A percentile compares a stretch with the other conserved stretches of the same genome.
Evolutionary conservation across 768 basidiomycete species (phyloP).

Genomic region (Tulasnella sp.): DNA sequence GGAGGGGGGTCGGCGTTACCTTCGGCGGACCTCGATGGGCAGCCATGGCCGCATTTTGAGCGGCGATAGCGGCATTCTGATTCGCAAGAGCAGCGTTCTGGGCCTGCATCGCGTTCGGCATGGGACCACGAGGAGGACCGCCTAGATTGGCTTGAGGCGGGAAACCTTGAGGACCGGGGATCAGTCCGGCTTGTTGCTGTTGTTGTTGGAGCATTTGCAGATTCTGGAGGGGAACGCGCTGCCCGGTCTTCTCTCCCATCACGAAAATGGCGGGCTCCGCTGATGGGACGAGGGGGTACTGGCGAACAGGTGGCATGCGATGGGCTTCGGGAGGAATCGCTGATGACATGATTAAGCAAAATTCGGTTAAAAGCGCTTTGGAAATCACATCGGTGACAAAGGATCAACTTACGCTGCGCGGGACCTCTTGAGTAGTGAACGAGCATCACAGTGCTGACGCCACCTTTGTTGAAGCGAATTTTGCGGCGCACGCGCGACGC

Average conservation of each 20-base stretch:
- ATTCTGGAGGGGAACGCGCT: constrained; percentile 35
- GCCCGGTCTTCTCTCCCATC: constrained; percentile 58
- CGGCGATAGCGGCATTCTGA: constrained; percentile 11
- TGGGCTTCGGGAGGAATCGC: constrained; percentile 45
- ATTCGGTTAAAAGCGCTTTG: not conserved
- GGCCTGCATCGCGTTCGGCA: not conserved
- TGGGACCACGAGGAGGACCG: not conserved
- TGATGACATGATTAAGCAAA: constrained; percentile 21
- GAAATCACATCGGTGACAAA: not conserved
- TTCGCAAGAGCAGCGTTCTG: constrained; percentile 8
- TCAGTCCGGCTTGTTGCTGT: not conserved
- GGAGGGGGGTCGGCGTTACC: not conserved
- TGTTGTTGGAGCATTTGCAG: not conserved
- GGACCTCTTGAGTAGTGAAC: constrained; percentile 67
- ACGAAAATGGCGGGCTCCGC: constrained; percentile 61
- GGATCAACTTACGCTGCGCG: constrained; percentile 40
- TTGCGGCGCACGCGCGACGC: constrained; percentile 63
- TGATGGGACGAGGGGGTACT: constrained; percentile 55
- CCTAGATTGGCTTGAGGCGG: not conserved
- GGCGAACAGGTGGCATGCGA: constrained; percentile 49
- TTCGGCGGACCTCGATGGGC: not conserved
- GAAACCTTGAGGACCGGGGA: not conserved
- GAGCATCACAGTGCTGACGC: constrained; percentile 59
- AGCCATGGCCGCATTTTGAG: not conserved
- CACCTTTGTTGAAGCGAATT: constrained; percentile 61